Evolutionary conservation across 768 basidiomycete species (phyloP).

Genomic region (Lactifluus pinguis): DNA sequence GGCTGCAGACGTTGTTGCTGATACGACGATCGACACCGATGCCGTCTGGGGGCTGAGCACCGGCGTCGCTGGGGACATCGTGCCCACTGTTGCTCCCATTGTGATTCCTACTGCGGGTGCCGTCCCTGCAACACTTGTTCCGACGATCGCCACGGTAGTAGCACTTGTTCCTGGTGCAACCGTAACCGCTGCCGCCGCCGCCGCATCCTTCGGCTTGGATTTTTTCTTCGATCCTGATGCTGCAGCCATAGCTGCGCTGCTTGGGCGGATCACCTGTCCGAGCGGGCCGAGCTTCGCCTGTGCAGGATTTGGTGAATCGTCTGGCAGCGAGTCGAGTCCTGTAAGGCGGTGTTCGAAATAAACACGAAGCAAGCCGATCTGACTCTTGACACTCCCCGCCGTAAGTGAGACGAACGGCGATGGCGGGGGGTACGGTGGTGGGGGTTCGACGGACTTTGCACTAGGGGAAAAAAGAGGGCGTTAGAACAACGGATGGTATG

Average conservation of each 20-base stretch:
- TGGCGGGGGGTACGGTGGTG: slow-evolving; percentile 78
- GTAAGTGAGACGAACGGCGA: slow-evolving; percentile 71
- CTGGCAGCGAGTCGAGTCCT: slow-evolving; percentile 38
- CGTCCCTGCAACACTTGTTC: neutral
- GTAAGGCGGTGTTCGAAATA: slow-evolving; percentile 60
- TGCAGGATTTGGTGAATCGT: slow-evolving; percentile 49
- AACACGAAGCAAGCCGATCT: slow-evolving; percentile 76
- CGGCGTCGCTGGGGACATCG: neutral
- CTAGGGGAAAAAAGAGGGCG: slow-evolving; percentile 26
- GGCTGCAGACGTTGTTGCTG: neutral
- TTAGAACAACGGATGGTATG: neutral
- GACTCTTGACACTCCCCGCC: slow-evolving; percentile 53
- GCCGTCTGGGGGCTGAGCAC: slow-evolving; percentile 2
- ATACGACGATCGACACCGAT: neutral
- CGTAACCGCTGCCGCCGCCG: neutral
- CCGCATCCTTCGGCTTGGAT: slow-evolving; percentile 24
- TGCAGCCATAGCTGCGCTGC: slow-evolving; percentile 31
- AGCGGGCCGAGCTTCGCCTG: slow-evolving; percentile 73
- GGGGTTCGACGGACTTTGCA: slow-evolving; percentile 61
- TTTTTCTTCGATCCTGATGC: slow-evolving; percentile 57
- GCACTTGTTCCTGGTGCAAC: neutral
- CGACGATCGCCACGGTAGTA: neutral
- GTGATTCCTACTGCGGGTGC: neutral
- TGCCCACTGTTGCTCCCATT: neutral
- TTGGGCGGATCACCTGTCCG: slow-evolving; percentile 59